These are phyloP conservation scores for Aureobasidium uvarum DNA, from an alignment of 2,329 filamentous ascomycete species.

Conservation along the genomic window DNA sequence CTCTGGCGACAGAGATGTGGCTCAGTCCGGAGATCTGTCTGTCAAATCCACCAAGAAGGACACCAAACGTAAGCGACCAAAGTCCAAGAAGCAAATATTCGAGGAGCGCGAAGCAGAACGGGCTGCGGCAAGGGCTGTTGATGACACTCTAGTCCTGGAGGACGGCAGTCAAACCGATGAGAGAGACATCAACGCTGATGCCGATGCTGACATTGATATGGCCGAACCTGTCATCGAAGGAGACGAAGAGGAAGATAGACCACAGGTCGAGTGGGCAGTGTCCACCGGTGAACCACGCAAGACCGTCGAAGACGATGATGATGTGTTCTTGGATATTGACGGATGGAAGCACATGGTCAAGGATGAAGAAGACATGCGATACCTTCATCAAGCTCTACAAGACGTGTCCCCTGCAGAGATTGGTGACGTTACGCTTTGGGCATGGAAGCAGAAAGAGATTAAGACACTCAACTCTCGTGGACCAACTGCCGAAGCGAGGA, in stretches of 20 bases:
- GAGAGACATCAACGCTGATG: conserved; percentile 48
- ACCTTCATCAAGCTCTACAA: conserved; percentile 54
- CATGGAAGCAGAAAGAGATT: conserved; percentile 70
- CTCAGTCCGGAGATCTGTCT: conserved; percentile 30
- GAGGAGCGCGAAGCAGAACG: conserved; percentile 65
- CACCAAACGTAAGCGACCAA: conserved; percentile 57
- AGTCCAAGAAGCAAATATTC: conserved; percentile 75
- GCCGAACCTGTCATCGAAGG: conserved; percentile 38
- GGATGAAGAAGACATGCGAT: conserved; percentile 64
- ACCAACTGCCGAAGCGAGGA: conserved; percentile 53
- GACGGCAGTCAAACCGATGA: conserved; percentile 38
- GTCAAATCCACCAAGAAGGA: conserved; percentile 45
- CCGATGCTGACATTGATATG: conserved; percentile 45
- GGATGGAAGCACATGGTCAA: conserved; percentile 68
- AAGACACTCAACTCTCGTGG: conserved; percentile 65
- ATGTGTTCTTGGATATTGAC: conserved; percentile 65
- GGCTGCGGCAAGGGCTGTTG: conserved; percentile 36
- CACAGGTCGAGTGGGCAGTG: conserved; percentile 59
- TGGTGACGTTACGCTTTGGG: conserved; percentile 61
- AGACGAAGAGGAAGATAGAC: conserved; percentile 49
- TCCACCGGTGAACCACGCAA: conserved; percentile 59
- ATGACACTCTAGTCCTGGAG: conserved; percentile 36
- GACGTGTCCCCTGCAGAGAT: conserved; percentile 50
- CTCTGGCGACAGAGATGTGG: conserved; percentile 25
- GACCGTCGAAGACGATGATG: conserved; percentile 65